phyloP scores from a whole-genome alignment of 75 land plant genomes.

The Ceratopteris richardii region DNA sequence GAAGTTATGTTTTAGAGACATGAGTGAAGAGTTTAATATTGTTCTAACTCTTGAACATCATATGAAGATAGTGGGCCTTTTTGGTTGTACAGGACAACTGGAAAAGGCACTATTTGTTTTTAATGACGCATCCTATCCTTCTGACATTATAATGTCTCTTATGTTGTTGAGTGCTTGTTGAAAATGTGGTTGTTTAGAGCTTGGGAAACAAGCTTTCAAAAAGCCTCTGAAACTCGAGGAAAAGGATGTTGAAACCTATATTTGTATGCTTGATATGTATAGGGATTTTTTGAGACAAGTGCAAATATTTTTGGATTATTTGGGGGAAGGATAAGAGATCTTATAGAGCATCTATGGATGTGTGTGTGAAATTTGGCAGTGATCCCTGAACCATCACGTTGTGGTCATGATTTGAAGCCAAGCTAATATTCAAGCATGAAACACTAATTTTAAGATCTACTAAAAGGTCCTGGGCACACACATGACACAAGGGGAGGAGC shows the following conservation, averaged over 20 bases:
- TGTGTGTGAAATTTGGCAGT: conserved; percentile 45
- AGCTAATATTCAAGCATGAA: no score
- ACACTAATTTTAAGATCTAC: no score
- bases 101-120: conserved; percentile 31
- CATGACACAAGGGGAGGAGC: conserved; percentile 37
- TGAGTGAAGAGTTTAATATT: conserved; percentile 4
- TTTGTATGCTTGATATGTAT: conserved; percentile 49
- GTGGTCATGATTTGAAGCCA: no score
- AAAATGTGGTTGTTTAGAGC: background rate
- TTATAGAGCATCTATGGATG: conserved; percentile 43
- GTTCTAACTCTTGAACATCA: conserved; percentile 5
- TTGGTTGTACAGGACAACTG: conserved; percentile 50
- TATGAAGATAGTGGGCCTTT: conserved; percentile 20
- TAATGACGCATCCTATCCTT: background rate
- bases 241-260: conserved; percentile 44
- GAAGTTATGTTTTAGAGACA: conserved; percentile 1
- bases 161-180: background rate
- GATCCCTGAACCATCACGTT: no score
- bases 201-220: conserved; percentile 1
- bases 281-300: no score
- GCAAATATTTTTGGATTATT: no score
- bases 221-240: conserved; percentile 9
- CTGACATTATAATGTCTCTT: background rate
- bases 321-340: conserved; percentile 32
- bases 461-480: no score